Evolutionary conservation across 768 basidiomycete genomes (phyloP).

Genomic region (Tremella yokohamensis): DNA sequence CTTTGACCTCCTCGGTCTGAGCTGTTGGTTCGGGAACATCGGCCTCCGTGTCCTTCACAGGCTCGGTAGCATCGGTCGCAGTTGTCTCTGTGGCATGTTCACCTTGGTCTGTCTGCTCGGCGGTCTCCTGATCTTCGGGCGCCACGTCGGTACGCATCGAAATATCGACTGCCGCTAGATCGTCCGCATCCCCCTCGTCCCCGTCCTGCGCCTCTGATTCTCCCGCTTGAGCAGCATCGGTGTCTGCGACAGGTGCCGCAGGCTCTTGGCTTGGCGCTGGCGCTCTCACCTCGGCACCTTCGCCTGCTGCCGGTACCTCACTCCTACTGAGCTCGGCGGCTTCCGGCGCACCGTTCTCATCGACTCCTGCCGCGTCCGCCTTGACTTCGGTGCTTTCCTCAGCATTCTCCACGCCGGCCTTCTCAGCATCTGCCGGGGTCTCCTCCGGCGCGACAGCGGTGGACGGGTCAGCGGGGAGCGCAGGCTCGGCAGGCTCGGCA

Average conservation of each 20-base stretch:
- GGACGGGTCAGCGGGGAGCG: too few relatives aligned
- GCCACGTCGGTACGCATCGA: background rate
- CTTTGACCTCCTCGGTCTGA: background rate
- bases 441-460: too few relatives aligned
- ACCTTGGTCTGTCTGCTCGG: background rate
- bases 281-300: too few relatives aligned
- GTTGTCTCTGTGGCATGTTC: constrained; percentile 13
- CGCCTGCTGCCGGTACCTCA: too few relatives aligned
- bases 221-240: background rate
- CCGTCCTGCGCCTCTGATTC: background rate
- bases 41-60: background rate
- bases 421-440: constrained; percentile 12
- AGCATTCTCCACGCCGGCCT: constrained; percentile 10
- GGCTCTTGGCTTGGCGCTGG: too few relatives aligned
- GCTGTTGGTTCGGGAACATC: background rate
- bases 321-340: too few relatives aligned
- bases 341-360: background rate
- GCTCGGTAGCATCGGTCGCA: background rate
- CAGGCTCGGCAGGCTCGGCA: too few relatives aligned
- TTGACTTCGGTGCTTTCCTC: constrained; percentile 8
- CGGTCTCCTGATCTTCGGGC: background rate
- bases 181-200: background rate
- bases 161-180: background rate
- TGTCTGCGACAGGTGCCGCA: too few relatives aligned
- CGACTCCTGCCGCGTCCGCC: background rate